Percentiles rank a stretch among this genome's conserved stretches.
These are phyloP conservation scores for Rhizophagus sp. DNA, from an alignment of 192 early-diverging fungal genomes.

Conservation along the genomic window DNA sequence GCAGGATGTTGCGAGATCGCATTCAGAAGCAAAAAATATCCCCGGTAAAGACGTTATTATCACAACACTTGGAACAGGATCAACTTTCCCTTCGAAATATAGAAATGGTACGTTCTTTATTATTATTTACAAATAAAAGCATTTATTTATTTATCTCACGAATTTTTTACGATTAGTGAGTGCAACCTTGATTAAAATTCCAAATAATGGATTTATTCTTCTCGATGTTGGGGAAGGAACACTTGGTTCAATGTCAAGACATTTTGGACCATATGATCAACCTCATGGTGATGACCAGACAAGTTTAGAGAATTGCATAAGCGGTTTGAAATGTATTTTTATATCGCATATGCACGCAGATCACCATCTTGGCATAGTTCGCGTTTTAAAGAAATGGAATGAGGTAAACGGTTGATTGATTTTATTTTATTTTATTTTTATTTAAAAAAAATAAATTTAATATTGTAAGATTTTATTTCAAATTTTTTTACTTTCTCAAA, in stretches of 20 bases:
- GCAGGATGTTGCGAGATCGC: conserved; percentile 30
- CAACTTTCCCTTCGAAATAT: conserved; percentile 84
- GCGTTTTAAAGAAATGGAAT: conserved; percentile 72
- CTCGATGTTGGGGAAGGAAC: conserved; percentile 94
- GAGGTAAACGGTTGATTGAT: conserved; percentile 41
- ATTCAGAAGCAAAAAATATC: conserved; percentile 8
- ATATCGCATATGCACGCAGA: conserved; percentile 98
- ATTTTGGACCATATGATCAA: conserved; percentile 58
- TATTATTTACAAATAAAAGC: neutral
- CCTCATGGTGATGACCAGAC: conserved; percentile 19
- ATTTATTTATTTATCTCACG: neutral
- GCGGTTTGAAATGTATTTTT: conserved; percentile 70
- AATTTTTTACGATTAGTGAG: conserved; percentile 57
- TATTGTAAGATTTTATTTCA: neutral
- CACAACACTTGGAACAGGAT: conserved; percentile 89
- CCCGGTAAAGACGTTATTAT: conserved; percentile 53
- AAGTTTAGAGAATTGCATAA: conserved; percentile 58
- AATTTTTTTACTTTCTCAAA: neutral
- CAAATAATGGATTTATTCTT: conserved; percentile 64
- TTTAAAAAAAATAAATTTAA: neutral
- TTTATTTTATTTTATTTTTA: neutral
- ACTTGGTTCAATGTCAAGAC: conserved; percentile 76
- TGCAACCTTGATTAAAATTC: conserved; percentile 72
- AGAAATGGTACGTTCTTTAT: conserved; percentile 71
- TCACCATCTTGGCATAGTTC: conserved; percentile 88